phyloP scores from a whole-genome alignment of 2,329 filamentous ascomycete genomes.

The Aspergillus tanneri region DNA sequence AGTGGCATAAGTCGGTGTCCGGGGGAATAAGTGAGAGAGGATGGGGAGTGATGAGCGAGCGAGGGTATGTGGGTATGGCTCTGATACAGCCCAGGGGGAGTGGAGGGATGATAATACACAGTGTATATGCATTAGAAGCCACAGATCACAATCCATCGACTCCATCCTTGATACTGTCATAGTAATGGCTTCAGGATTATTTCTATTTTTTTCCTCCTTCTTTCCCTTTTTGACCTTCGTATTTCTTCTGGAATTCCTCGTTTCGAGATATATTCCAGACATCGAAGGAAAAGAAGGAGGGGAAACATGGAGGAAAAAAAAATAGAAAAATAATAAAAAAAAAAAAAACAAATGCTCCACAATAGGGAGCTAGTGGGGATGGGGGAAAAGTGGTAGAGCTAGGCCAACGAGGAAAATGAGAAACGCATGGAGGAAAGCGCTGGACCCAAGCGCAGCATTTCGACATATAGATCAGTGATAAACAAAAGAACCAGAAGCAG shows the following conservation, averaged over 20 bases:
- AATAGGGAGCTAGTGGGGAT: slow-evolving; percentile 6
- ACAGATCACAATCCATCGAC: slow-evolving; percentile 11
- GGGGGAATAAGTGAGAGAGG: not conserved
- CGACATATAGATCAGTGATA: slow-evolving; percentile 3
- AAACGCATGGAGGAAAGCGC: slow-evolving; percentile 1
- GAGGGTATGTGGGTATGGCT: slow-evolving; percentile 8
- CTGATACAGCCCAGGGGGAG: slow-evolving; percentile 16
- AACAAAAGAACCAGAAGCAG: not conserved
- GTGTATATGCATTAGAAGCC: slow-evolving; percentile 7
- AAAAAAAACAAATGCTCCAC: slow-evolving; percentile 7
- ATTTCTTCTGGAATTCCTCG: slow-evolving; percentile 1
- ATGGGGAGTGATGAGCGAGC: slow-evolving; percentile 6
- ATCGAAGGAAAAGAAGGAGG: slow-evolving; percentile 4
- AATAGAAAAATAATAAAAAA: slow-evolving; percentile 5
- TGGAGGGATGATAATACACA: slow-evolving; percentile 13
- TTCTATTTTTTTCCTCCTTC: not conserved
- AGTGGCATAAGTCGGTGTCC: slow-evolving; percentile 5
- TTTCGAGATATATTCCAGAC: not conserved
- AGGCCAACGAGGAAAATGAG: slow-evolving; percentile 6
- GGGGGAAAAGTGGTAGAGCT: slow-evolving; percentile 6
- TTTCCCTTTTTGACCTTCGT: slow-evolving; percentile 1
- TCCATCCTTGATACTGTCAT: not conserved
- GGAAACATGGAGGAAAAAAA: slow-evolving; percentile 3
- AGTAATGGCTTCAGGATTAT: not conserved
- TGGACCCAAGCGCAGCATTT: slow-evolving; percentile 3